Evolutionary conservation across 1,284 basidiomycete genomes (phyloP).

Genomic region (Leccinum discolor): DNA sequence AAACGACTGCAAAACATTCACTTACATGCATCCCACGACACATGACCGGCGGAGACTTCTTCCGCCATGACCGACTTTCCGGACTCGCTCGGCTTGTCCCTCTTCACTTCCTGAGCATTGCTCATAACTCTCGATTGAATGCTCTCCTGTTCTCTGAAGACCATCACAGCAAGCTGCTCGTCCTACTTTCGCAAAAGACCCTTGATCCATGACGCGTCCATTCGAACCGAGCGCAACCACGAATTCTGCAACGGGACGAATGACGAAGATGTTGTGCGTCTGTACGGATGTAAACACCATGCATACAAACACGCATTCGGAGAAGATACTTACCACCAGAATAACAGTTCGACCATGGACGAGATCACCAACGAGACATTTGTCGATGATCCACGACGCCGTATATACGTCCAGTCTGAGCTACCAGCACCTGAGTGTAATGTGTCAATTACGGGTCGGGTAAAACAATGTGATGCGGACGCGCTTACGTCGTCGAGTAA

Average conservation of each 20-base stretch:
- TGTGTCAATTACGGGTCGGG: background rate
- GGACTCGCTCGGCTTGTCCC: background rate
- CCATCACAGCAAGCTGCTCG: background rate
- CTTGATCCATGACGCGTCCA: background rate
- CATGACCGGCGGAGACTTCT: background rate
- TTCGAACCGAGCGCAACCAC: background rate
- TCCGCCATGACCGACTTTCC: background rate
- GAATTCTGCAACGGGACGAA: background rate
- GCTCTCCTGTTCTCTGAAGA: background rate
- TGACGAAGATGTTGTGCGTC: background rate
- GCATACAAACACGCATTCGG: background rate
- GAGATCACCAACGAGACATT: background rate
- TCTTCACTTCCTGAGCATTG: background rate
- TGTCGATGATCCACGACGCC: conserved; percentile 1
- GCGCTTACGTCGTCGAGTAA: conserved; percentile 5
- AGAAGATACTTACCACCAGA: background rate
- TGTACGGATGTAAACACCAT: background rate
- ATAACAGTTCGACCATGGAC: conserved; percentile 1
- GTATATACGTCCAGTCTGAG: background rate
- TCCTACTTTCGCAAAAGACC: background rate
- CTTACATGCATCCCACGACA: conserved; percentile 3
- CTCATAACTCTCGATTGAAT: background rate
- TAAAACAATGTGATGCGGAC: background rate
- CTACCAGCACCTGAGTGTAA: too few species aligned
- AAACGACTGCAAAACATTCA: background rate